Percentiles rank a stretch among this genome's conserved stretches.
These are phyloP conservation scores for Fusarium torreyae DNA, from an alignment of 2,329 filamentous ascomycete species.

Conservation along the genomic window DNA sequence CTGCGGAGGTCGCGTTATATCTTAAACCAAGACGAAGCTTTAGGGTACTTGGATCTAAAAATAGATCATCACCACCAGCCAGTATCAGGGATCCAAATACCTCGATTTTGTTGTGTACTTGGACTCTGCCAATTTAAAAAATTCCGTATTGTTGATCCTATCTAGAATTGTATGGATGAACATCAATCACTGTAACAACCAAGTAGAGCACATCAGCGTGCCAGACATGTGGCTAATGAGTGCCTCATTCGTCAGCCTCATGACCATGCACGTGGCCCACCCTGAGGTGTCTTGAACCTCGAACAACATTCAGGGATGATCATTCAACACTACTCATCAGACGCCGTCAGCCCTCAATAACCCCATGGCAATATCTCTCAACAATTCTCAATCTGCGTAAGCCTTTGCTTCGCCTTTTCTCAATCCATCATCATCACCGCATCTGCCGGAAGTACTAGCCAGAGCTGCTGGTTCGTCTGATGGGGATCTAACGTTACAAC, in stretches of 20 bases:
- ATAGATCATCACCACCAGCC: background rate
- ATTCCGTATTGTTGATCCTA: background rate
- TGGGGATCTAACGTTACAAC: slow-evolving; percentile 7
- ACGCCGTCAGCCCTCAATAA: slow-evolving; percentile 3
- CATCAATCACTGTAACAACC: background rate
- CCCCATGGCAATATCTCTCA: slow-evolving; percentile 6
- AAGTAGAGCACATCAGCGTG: background rate
- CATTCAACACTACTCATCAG: slow-evolving; percentile 6
- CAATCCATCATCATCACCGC: slow-evolving; percentile 5
- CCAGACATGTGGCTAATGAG: slow-evolving; percentile 16
- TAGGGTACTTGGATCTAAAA: slow-evolving; percentile 1
- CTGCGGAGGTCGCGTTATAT: background rate
- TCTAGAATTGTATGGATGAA: background rate
- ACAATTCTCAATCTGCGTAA: background rate
- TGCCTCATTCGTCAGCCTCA: slow-evolving; percentile 30
- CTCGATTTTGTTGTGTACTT: background rate
- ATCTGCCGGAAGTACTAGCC: background rate
- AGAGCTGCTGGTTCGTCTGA: slow-evolving; percentile 20
- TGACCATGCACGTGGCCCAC: slow-evolving; percentile 39
- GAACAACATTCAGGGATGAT: slow-evolving; percentile 37
- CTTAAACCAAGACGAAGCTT: background rate
- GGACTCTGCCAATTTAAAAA: background rate
- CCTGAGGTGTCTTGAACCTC: slow-evolving; percentile 21
- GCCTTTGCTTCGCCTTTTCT: background rate
- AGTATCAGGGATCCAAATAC: background rate